phyloP scores from a whole-genome alignment of 495 filamentous ascomycete species.

The Lasiosphaeria miniovina region DNA sequence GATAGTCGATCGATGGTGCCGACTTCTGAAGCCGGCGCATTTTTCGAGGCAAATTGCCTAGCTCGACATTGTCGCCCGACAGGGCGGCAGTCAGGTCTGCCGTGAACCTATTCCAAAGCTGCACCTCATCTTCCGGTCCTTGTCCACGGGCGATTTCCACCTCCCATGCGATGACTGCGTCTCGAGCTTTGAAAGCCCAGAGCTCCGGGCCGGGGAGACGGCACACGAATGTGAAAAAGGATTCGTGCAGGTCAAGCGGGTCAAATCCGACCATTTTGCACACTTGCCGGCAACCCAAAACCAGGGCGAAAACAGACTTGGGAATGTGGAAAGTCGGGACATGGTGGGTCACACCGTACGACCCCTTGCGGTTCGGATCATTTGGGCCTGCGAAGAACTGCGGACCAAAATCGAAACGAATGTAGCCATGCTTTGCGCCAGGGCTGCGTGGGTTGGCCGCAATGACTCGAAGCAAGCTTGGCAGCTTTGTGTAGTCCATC shows the following conservation, averaged over 20 bases:
- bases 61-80: constrained; percentile 17
- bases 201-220: constrained; percentile 27
- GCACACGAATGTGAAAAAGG: constrained; percentile 25
- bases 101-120: background rate
- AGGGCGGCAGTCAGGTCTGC: constrained; percentile 26
- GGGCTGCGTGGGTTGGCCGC: constrained; percentile 1
- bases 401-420: constrained; percentile 24
- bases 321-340: constrained; percentile 24
- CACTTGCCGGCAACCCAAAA: constrained; percentile 6
- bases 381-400: constrained; percentile 24
- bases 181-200: constrained; percentile 28
- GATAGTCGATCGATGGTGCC: background rate
- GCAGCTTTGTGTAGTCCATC: constrained; percentile 27
- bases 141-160: background rate
- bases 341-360: constrained; percentile 26
- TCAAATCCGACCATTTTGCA: constrained; percentile 25
- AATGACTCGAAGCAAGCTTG: constrained; percentile 14
- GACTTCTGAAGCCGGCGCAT: constrained; percentile 1
- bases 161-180: constrained; percentile 15
- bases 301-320: constrained; percentile 19
- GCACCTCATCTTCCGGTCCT: background rate
- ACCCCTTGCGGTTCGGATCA: constrained; percentile 8
- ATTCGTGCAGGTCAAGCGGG: constrained; percentile 23
- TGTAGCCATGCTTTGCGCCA: background rate
- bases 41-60: background rate